A percentile compares a stretch with the other conserved stretches of the same genome.
Conservation (phyloP, 768 basidiomycete species). For the Zangia roseola region DNA sequence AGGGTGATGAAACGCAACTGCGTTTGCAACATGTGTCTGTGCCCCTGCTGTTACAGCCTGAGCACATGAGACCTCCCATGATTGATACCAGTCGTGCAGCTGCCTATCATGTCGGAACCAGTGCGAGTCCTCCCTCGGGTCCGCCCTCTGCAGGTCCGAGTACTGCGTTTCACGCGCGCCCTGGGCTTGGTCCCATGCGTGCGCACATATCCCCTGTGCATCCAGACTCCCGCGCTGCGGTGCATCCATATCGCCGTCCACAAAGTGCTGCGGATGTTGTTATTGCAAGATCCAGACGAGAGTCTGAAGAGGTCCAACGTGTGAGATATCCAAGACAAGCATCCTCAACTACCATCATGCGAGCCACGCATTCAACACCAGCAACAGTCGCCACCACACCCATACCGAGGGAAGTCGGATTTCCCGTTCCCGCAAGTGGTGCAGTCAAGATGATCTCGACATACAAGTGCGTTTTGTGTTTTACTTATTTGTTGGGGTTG, state of each 20-base stretch:
- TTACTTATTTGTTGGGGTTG: background rate
- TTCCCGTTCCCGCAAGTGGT: background rate
- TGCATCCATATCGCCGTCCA: conserved; percentile 32
- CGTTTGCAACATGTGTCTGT: conserved; percentile 26
- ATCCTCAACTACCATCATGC: conserved; percentile 9
- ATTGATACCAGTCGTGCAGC: conserved; percentile 29
- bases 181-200: conserved; percentile 24
- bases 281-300: conserved; percentile 28
- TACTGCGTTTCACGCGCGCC: conserved; percentile 8
- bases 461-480: conserved; percentile 21
- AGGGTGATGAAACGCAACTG: conserved; percentile 25
- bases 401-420: background rate
- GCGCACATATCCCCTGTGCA: conserved; percentile 28
- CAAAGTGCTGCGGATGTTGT: conserved; percentile 27
- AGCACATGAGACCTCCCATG: conserved; percentile 36
- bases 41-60: conserved; percentile 17
- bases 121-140: conserved; percentile 31
- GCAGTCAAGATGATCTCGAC: conserved; percentile 11
- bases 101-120: conserved; percentile 24
- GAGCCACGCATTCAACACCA: conserved; percentile 7
- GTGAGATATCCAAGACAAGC: conserved; percentile 30
- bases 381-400: conserved; percentile 1
- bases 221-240: conserved; percentile 13
- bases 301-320: conserved; percentile 24
- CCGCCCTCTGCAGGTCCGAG: conserved; percentile 29